Evolutionary conservation across 306 rosid species (phyloP), one percentile per base, ranked within the genome.

Genomic region (Vicia villosa): DNA sequence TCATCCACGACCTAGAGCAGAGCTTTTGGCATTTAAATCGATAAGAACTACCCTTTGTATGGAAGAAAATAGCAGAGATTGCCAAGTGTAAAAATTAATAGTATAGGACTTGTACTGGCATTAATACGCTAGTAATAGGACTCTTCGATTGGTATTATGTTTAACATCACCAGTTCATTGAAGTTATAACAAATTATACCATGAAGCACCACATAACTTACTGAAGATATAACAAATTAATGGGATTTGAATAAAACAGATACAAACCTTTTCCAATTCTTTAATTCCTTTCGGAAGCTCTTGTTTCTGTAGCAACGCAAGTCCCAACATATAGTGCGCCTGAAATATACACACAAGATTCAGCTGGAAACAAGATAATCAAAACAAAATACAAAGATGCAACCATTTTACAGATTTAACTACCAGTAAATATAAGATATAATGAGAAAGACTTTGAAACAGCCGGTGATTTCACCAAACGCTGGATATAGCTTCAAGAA

Each of bases 251-350:
- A 64, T 73, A 71, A 72, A 78, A 72, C 69, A 63, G n/a, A 37
- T 38, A 66, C 67, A 34, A 72, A 94, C 99, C 99, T 83, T 89
- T 84, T 89, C 82, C 78, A 95, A 75, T 73, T 89, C 86, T 77
- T 69, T 81, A 41, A 95, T 84, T 69, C 96, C 99, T 77, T 79
- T 84, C 2, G 78, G 58, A 80, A 77, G 77, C 62, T 87, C 95
- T 79, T 84, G 47, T 66, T 55, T 86, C 74, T 72, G 80, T 15
- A 91, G 80, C 67, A 95, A 82, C 52, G 90, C 88, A 70, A 91
- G 97, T 78, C 97, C 99, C 89, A 95, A 73, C 85, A 86, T 83
- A 78, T 91, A 95, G 82, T 95, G 91, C 28, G 87, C 99, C 99
- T 95, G 86, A 47, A 61, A 86, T 63, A 42, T 66, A 32, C 56